Evolutionary conservation across 495 filamentous ascomycete genomes (phyloP), one percentile per base, ranked within the genome.

Genomic region (Xanthoparmelia taractica): DNA sequence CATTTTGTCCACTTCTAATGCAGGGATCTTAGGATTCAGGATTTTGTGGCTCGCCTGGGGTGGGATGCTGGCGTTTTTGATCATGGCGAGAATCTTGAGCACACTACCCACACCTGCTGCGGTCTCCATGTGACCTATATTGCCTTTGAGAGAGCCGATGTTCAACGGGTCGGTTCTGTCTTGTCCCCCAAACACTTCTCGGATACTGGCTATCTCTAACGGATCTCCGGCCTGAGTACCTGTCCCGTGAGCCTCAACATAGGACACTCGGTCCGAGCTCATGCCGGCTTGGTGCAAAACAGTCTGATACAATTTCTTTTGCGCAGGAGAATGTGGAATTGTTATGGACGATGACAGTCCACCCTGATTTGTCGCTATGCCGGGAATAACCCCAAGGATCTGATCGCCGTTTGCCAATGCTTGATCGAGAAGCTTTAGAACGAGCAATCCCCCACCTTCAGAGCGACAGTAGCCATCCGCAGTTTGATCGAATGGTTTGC

Each of bases 381-480:
- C 82, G 0, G 82, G 72, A 36, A 90, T 80, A 37, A 87, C 80
- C 8, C 76, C 87, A 15, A 85, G 77, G 34, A 90, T 77, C 36
- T 82, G 74, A 67, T 89, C 85, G 23, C 83, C 80, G 61, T 89
- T 84, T 0, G 75, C 74, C 36, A 85, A 43, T 0, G 87, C 87
- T 69, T 83, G 79, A 8, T 81, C 75, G 0, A 87, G 77, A 1
- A 79, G 75, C 70, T 90, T 89, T 37, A 78, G 67, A n/a, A 79
- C 70, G 3, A 78, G 71, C 0, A 66, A 63, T 15, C 68, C 73
- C 10, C 65, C 64, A 0, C 73, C 77, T 57, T 80, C 77, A 18
- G 61, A 72, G 4, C 74, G 65, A 31, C 73, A 75, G 54, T 77
- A 77, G 20, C 75, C 75, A 65, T 76, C 73, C 0, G 68, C 75